Conservation (phyloP, 148 eudicot genomes). For the Vaccinium myrtillus region DNA sequence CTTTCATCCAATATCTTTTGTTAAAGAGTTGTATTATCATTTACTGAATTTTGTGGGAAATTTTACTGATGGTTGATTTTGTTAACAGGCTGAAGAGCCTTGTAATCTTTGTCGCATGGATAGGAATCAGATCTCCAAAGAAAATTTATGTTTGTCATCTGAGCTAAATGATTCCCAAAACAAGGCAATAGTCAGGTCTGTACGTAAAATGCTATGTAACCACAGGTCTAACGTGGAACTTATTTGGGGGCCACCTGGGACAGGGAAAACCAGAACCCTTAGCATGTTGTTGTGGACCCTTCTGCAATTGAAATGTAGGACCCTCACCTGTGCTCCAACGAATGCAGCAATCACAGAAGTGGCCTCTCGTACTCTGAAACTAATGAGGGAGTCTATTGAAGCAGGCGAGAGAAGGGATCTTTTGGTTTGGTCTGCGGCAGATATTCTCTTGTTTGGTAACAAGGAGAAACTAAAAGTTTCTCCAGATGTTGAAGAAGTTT, state of each 20-base stretch:
- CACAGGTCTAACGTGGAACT: constrained; percentile 37
- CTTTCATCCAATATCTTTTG: too few species aligned
- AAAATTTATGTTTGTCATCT: background rate
- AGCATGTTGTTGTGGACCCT: constrained; percentile 36
- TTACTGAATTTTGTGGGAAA: too few species aligned
- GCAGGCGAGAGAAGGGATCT: constrained; percentile 16
- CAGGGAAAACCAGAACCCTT: constrained; percentile 42
- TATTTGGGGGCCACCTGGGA: constrained; percentile 68
- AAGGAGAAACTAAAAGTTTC: constrained; percentile 39
- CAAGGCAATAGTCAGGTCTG: constrained; percentile 8
- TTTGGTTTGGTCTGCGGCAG: constrained; percentile 33
- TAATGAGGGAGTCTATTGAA: constrained; percentile 27
- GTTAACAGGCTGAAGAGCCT: constrained; percentile 39
- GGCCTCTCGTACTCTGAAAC: constrained; percentile 37
- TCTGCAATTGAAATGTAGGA: constrained; percentile 29
- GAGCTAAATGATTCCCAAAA: constrained; percentile 38
- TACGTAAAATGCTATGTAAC: constrained; percentile 24
- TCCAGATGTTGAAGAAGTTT: constrained; percentile 39
- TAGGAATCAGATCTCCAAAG: background rate
- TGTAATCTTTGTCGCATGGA: constrained; percentile 9
- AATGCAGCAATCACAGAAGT: constrained; percentile 45
- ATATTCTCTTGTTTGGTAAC: constrained; percentile 59
- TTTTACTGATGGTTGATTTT: too few species aligned
- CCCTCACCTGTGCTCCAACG: constrained; percentile 52
- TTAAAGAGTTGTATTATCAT: too few species aligned